Evolutionary conservation across 192 early-diverging fungal genomes (phyloP), one percentile per base, ranked within the genome.

Genomic region (Dispira parvispora): DNA sequence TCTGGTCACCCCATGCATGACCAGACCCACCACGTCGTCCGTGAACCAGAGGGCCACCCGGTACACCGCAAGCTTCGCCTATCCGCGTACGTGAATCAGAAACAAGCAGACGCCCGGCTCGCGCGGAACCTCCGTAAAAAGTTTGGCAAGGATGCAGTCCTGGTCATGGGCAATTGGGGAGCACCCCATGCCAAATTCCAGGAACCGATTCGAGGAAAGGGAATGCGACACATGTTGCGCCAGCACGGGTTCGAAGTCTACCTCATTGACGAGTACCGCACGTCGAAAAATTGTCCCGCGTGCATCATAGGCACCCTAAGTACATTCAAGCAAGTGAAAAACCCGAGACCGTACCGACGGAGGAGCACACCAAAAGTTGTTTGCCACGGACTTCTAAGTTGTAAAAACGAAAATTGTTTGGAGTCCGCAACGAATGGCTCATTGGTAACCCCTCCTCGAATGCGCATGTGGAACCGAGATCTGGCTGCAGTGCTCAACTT

Each of bases 81-180:
- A 18, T 28, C 20, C 1, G 65, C 60, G 0, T 62, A 62, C 23
- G 44, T 62, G 12, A 66, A 61, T 43, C 46, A 66, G 60, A 46
- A 18, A 18, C 66, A 56, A 14, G 32, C 53, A 16, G 62, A 63
- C 43, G 61, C 46, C 14, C 61, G 14, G 45, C 62, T 67, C 12
- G 53, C 11, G 13, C 42, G n/a, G n/a, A 63, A n/a, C 23, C 52
- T 63, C 1, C 49, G 25, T 9, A 9, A 53, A 9, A 62, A 53
- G 14, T 67, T 67, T 56, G 52, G 61, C 5, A 10, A 52, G 20
- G 42, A 63, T 43, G 11, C 23, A 16, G 61, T 67, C 14, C 20
- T 55, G 1, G 44, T 63, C 25, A 52, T 67, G 23, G 45, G 66
- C 18, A 62, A 63, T 21, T 63, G 66, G 66, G 62, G 61, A 0